Percentiles rank a stretch among this genome's conserved stretches.
Conservation (phyloP, 2,329 filamentous ascomycete species). For the Gnomoniopsis smithogilvyi region DNA sequence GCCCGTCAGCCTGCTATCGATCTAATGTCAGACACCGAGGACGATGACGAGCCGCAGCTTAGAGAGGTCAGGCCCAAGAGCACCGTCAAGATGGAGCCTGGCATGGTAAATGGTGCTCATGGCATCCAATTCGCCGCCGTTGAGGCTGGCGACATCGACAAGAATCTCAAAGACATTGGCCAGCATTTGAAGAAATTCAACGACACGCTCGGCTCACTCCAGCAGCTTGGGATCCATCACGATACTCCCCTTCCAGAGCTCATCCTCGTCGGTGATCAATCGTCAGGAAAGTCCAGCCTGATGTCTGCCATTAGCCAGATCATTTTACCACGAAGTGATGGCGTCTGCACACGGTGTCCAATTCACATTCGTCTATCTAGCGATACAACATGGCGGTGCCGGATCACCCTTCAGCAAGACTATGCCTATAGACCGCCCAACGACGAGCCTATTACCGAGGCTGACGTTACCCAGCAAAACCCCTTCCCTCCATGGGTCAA, state of each 20-base stretch:
- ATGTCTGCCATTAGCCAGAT: constrained; percentile 67
- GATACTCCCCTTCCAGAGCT: constrained; percentile 72
- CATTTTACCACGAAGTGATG: constrained; percentile 65
- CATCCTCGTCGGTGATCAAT: constrained; percentile 82
- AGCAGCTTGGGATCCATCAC: constrained; percentile 69
- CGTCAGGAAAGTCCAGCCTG: constrained; percentile 72
- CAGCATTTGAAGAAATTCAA: constrained; percentile 63
- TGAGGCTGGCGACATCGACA: constrained; percentile 26
- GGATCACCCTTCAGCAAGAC: constrained; percentile 62
- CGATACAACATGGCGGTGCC: constrained; percentile 63
- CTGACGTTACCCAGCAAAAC: constrained; percentile 45
- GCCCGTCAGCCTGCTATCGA: background rate
- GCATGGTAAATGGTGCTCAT: constrained; percentile 17
- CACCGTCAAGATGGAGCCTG: constrained; percentile 11
- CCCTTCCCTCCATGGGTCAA: constrained; percentile 66
- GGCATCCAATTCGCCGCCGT: constrained; percentile 20
- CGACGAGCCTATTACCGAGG: constrained; percentile 37
- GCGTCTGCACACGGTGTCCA: constrained; percentile 77
- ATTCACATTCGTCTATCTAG: constrained; percentile 72
- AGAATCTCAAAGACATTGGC: constrained; percentile 52
- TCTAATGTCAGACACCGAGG: constrained; percentile 14
- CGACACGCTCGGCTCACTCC: constrained; percentile 63
- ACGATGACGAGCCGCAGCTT: constrained; percentile 24
- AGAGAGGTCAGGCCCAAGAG: constrained; percentile 25
- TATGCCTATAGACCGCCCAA: constrained; percentile 52